Evolutionary conservation across 257 asterid species (phyloP).

Genomic region (Ehretia macrophylla): DNA sequence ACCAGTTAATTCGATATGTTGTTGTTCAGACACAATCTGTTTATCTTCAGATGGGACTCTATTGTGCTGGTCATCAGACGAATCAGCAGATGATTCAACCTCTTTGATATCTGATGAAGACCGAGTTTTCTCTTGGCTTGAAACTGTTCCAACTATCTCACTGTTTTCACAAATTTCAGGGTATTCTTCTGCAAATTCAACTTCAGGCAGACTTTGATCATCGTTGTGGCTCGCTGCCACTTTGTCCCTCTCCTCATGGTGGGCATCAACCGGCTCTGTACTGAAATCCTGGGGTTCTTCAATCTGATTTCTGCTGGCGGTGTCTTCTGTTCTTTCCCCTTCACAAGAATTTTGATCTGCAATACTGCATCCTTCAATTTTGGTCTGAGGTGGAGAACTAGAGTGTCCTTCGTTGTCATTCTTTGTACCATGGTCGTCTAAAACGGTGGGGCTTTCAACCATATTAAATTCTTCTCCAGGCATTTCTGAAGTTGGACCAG

Average conservation of each 20-base stretch:
- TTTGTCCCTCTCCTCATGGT: constrained; percentile 10
- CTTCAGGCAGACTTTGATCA: constrained; percentile 5
- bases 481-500: constrained; percentile 35
- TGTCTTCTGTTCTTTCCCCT: constrained; percentile 10
- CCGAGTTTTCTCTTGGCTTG: constrained; percentile 15
- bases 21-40: constrained; percentile 9
- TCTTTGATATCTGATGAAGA: constrained; percentile 19
- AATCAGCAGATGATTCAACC: constrained; percentile 5
- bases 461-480: constrained; percentile 11
- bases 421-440: constrained; percentile 18
- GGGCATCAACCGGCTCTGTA: constrained; percentile 14
- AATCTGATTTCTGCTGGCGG: constrained; percentile 18
- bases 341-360: constrained; percentile 27
- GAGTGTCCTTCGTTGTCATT: constrained; percentile 21
- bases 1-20: constrained; percentile 17
- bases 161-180: constrained; percentile 3
- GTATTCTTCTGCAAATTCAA: constrained; percentile 20
- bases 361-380: constrained; percentile 17
- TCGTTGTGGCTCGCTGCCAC: constrained; percentile 17
- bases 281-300: constrained; percentile 23
- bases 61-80: constrained; percentile 12
- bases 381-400: constrained; percentile 26
- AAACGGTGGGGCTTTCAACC: constrained; percentile 21
- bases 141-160: constrained; percentile 1
- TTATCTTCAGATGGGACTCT: constrained; percentile 14